A percentile compares a stretch with the other conserved stretches of the same genome.
phyloP scores from a whole-genome alignment of 768 basidiomycete genomes.

The Harrya chromipes region DNA sequence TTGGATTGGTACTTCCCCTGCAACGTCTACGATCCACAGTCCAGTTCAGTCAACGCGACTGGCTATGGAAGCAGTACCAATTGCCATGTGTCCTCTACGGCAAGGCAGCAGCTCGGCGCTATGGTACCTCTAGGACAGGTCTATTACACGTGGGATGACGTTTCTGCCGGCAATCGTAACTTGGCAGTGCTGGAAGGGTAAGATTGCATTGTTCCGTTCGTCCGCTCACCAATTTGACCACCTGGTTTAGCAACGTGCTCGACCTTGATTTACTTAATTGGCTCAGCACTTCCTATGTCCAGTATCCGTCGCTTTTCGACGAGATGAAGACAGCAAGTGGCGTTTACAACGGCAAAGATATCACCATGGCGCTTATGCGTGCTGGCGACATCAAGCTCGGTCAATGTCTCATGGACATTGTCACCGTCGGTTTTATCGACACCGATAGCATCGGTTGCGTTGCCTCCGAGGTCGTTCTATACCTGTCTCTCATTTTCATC shows the following conservation, averaged over 20 bases:
- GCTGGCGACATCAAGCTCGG: conserved; percentile 64
- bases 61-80: conserved; percentile 60
- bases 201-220: conserved; percentile 33
- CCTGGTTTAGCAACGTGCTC: conserved; percentile 64
- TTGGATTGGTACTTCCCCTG: conserved; percentile 98
- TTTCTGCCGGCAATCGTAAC: conserved; percentile 65
- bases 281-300: conserved; percentile 78
- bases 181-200: conserved; percentile 94
- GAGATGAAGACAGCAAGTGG: conserved; percentile 65
- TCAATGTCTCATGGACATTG: conserved; percentile 81
- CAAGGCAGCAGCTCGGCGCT: conserved; percentile 50
- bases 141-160: conserved; percentile 90
- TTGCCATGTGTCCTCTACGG: conserved; percentile 66
- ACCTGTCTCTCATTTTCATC: conserved; percentile 94
- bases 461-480: conserved; percentile 91
- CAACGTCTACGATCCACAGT: conserved; percentile 80
- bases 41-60: conserved; percentile 62
- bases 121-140: conserved; percentile 74
- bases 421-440: conserved; percentile 92
- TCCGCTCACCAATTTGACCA: conserved; percentile 5
- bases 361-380: conserved; percentile 83
- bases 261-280: conserved; percentile 83
- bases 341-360: conserved; percentile 77
- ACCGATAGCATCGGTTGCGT: conserved; percentile 94
- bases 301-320: conserved; percentile 82